A percentile compares a stretch with the other conserved stretches of the same genome.
phyloP scores from a whole-genome alignment of 441 rosid species.

The Isatis lusitanica region DNA sequence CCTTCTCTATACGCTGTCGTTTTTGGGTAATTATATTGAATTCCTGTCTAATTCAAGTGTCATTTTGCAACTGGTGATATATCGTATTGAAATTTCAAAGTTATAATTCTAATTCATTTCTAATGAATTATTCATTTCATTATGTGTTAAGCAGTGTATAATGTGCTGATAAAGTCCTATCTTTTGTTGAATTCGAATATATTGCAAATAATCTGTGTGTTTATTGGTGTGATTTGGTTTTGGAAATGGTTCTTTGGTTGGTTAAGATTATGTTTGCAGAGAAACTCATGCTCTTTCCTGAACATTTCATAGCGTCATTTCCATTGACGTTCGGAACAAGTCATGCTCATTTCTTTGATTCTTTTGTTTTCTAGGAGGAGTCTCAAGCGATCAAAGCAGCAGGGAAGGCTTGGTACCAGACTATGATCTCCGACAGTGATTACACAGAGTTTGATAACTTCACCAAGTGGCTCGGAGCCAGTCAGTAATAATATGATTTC shows the following conservation, averaged over 20 bases:
- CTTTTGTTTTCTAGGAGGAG: constrained; percentile 61
- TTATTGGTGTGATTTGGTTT: not conserved
- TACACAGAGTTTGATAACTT: constrained; percentile 85
- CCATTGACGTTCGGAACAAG: too few species aligned
- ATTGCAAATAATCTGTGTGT: not conserved
- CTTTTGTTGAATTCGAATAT: not conserved
- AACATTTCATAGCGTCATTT: not conserved
- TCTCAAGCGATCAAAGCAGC: constrained; percentile 62
- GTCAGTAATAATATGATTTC: constrained; percentile 47
- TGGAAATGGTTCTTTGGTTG: not conserved
- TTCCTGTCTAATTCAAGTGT: not conserved
- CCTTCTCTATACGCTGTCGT: not conserved
- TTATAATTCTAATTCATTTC: not conserved
- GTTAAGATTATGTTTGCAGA: not conserved
- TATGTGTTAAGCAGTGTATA: not conserved
- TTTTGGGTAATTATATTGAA: not conserved
- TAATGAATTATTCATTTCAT: not conserved
- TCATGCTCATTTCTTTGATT: not conserved
- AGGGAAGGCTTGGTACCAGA: constrained; percentile 83
- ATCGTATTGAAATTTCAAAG: not conserved
- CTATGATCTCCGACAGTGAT: constrained; percentile 85
- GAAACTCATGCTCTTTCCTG: not conserved
- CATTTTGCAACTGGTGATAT: not conserved
- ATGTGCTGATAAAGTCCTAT: not conserved
- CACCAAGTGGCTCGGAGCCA: constrained; percentile 84